These are phyloP conservation scores for Favolaschia claudopus DNA, from an alignment of 768 basidiomycete species.

Conservation along the genomic window DNA sequence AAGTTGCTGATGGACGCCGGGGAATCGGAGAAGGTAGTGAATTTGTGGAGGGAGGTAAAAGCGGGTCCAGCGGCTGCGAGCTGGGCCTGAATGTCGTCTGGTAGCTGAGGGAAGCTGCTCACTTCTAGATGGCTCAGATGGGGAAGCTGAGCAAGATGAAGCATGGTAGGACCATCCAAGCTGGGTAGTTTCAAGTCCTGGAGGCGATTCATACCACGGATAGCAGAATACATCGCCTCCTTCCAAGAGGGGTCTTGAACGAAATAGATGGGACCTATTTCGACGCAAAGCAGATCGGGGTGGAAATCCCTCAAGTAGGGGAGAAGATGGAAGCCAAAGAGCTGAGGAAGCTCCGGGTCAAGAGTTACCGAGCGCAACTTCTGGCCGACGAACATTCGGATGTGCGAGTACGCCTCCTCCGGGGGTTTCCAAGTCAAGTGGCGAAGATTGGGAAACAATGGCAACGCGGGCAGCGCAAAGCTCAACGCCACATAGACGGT, in stretches of 20 bases:
- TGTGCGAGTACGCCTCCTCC: slow-evolving; percentile 5
- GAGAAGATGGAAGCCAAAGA: not conserved
- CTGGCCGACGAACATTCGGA: slow-evolving; percentile 3
- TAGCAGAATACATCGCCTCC: slow-evolving; percentile 1
- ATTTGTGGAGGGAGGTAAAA: slow-evolving; percentile 8
- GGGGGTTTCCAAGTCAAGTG: slow-evolving; percentile 6
- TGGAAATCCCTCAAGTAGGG: slow-evolving; percentile 3
- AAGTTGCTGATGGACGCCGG: not conserved
- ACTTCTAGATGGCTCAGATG: not conserved
- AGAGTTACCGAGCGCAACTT: not conserved
- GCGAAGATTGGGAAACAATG: slow-evolving; percentile 14
- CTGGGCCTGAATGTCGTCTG: not conserved
- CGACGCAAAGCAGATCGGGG: slow-evolving; percentile 8
- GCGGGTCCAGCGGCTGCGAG: not conserved
- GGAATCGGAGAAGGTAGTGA: not conserved
- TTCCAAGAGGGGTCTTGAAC: not conserved
- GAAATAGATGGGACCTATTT: not conserved
- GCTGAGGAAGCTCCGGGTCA: not conserved
- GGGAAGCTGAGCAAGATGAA: slow-evolving; percentile 11
- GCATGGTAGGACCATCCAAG: slow-evolving; percentile 3
- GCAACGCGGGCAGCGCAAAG: slow-evolving; percentile 4
- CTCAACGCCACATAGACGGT: not conserved
- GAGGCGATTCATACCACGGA: slow-evolving; percentile 6
- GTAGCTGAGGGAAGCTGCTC: not conserved
- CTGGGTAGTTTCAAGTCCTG: not conserved